phyloP scores from a whole-genome alignment of 2,329 filamentous ascomycete species.

The Fonsecaea monophora region DNA sequence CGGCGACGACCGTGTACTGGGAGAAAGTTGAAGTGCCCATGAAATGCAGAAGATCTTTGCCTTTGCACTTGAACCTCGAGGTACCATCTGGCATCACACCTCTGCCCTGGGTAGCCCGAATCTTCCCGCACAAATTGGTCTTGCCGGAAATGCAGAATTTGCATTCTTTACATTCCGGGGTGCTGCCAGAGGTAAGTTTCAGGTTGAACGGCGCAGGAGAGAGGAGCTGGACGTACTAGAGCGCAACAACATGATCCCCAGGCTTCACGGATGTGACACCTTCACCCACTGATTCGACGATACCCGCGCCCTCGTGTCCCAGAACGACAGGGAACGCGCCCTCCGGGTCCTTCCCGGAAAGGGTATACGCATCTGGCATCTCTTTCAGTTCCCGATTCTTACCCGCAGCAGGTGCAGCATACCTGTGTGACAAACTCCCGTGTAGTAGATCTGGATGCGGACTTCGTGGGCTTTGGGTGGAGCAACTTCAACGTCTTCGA shows the following conservation, averaged over 20 bases:
- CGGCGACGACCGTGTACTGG: constrained; percentile 97
- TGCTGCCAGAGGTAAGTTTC: constrained; percentile 62
- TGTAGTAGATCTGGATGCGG: constrained; percentile 95
- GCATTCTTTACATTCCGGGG: constrained; percentile 95
- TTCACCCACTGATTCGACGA: constrained; percentile 92
- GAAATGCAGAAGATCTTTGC: constrained; percentile 95
- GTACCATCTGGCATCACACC: constrained; percentile 98
- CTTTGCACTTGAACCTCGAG: constrained; percentile 90
- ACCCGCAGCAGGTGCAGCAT: constrained; percentile 42
- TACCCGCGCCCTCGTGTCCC: constrained; percentile 88
- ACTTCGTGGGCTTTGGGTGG: constrained; percentile 93
- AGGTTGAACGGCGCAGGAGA: not conserved
- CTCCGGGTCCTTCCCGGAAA: constrained; percentile 96
- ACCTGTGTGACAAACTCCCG: constrained; percentile 98
- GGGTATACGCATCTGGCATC: constrained; percentile 80
- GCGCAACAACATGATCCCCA: constrained; percentile 87
- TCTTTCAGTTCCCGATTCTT: constrained; percentile 27
- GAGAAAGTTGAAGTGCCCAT: constrained; percentile 99
- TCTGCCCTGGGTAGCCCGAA: constrained; percentile 92
- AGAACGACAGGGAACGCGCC: constrained; percentile 89
- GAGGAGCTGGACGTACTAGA: constrained; percentile 68
- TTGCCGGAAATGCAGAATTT: constrained; percentile 99
- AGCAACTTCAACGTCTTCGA: constrained; percentile 92
- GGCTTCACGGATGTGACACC: constrained; percentile 93
- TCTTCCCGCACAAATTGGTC: constrained; percentile 99